phyloP scores from a whole-genome alignment of 805 yeast species.

The Nakazawaea molendinolei region DNA sequence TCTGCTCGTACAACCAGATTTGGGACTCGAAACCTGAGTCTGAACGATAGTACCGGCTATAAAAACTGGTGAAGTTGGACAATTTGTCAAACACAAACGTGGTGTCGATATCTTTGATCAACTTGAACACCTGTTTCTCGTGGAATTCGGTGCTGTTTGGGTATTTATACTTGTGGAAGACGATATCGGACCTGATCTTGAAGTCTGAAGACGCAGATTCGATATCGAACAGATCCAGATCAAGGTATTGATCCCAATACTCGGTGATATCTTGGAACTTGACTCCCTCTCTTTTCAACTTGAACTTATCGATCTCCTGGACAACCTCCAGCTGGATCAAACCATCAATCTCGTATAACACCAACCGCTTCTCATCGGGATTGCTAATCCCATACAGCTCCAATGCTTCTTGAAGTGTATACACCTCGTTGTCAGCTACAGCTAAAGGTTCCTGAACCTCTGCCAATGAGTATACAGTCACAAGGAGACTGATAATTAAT shows the following conservation, averaged over 20 bases:
- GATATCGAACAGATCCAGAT: constrained; percentile 28
- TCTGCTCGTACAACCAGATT: constrained; percentile 53
- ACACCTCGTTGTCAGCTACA: not conserved
- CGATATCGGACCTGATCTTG: constrained; percentile 11
- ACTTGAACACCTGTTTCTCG: constrained; percentile 29
- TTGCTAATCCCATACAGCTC: not conserved
- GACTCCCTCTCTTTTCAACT: constrained; percentile 34
- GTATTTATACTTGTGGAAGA: constrained; percentile 33
- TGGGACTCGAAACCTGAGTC: constrained; percentile 66
- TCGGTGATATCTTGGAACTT: constrained; percentile 63
- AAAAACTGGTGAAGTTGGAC: constrained; percentile 60
- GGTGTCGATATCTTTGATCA: constrained; percentile 39
- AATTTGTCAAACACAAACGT: constrained; percentile 45
- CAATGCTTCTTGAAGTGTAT: not conserved
- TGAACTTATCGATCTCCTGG: constrained; percentile 30
- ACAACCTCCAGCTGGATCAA: constrained; percentile 12
- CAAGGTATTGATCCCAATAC: constrained; percentile 28
- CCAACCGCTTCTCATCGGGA: constrained; percentile 3
- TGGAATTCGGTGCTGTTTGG: constrained; percentile 38
- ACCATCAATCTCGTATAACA: constrained; percentile 2
- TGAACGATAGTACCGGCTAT: constrained; percentile 71
- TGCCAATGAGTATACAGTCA: no score
- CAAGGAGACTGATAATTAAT: no score
- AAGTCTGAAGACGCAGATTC: constrained; percentile 21
- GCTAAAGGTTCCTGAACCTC: not conserved